A percentile compares a stretch with the other conserved stretches of the same genome.
These are phyloP conservation scores for Yamadazyma siamensis DNA, from an alignment of 1,139 yeast species.

Conservation along the genomic window DNA sequence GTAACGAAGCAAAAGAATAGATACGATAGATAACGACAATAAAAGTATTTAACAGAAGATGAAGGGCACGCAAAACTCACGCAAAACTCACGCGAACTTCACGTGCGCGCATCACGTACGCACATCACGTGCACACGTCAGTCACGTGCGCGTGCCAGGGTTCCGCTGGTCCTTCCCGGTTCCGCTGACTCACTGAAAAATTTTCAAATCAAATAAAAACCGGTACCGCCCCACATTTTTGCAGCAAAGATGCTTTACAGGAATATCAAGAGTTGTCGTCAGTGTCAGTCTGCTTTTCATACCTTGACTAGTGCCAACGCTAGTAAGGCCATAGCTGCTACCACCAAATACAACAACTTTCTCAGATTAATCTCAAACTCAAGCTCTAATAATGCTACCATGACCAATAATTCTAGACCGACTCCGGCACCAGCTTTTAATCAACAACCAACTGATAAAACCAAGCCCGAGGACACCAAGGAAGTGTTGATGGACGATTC, in stretches of 20 bases:
- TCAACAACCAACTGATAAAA: conserved; percentile 15
- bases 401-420: conserved; percentile 28
- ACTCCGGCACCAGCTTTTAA: conserved; percentile 42
- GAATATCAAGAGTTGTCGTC: conserved; percentile 10
- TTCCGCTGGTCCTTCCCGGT: conserved; percentile 15
- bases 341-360: conserved; percentile 1
- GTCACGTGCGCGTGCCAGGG: too few relatives aligned
- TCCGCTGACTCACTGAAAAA: conserved; percentile 15
- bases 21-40: conserved; percentile 1
- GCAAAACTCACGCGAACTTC: too few relatives aligned
- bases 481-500: conserved; percentile 64
- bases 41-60: too few relatives aligned
- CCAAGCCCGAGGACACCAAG: conserved; percentile 6
- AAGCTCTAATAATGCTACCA: conserved; percentile 33
- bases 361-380: conserved; percentile 33
- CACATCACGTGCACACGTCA: too few relatives aligned
- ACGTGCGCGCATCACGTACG: too few relatives aligned
- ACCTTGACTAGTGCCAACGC: too few relatives aligned
- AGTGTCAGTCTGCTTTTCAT: conserved; percentile 2
- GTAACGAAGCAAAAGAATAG: conserved; percentile 5
- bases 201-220: conserved; percentile 11
- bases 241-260: conserved; percentile 10
- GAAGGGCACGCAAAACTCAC: too few relatives aligned
- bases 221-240: conserved; percentile 1
- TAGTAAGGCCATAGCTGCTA: conserved; percentile 3